These are phyloP conservation scores for Pseudozyma sp. DNA, from an alignment of 1,284 basidiomycete species.

Conservation along the genomic window DNA sequence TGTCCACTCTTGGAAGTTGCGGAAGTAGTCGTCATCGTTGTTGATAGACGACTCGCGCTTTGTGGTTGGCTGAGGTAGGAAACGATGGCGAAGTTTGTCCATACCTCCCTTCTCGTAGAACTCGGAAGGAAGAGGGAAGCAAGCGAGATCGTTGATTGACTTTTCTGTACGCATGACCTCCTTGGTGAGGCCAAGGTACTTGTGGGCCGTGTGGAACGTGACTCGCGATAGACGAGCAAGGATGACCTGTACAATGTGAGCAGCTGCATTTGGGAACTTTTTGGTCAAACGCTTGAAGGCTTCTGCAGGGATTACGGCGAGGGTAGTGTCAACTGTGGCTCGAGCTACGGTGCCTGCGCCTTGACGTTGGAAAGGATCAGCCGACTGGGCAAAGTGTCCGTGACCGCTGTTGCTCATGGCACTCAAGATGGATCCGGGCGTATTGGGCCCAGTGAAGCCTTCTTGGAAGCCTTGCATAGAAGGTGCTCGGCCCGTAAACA, in stretches of 20 bases:
- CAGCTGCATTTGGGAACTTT: slow-evolving; percentile 95
- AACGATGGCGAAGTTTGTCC: slow-evolving; percentile 86
- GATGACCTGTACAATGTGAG: slow-evolving; percentile 97
- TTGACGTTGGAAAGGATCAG: slow-evolving; percentile 27
- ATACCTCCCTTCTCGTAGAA: slow-evolving; percentile 97
- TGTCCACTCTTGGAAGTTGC: slow-evolving; percentile 50
- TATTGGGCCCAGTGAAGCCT: slow-evolving; percentile 34
- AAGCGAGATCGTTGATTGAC: slow-evolving; percentile 94
- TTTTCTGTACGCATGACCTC: slow-evolving; percentile 97
- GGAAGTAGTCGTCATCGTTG: slow-evolving; percentile 52
- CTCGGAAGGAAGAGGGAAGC: slow-evolving; percentile 87
- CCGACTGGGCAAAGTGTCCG: slow-evolving; percentile 14
- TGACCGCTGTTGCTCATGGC: slow-evolving; percentile 47
- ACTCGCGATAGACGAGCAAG: slow-evolving; percentile 95
- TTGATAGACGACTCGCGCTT: slow-evolving; percentile 34
- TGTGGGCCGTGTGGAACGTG: slow-evolving; percentile 93
- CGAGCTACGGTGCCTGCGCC: slow-evolving; percentile 76
- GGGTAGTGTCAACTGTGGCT: slow-evolving; percentile 90
- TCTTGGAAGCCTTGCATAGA: slow-evolving; percentile 37
- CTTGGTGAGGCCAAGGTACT: slow-evolving; percentile 92
- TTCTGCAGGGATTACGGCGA: slow-evolving; percentile 98
- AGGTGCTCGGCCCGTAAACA: slow-evolving; percentile 30
- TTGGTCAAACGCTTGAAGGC: slow-evolving; percentile 90
- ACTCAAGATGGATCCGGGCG: slow-evolving; percentile 58
- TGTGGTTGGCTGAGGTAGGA: slow-evolving; percentile 63